Percentiles rank a stretch among this genome's conserved stretches.
Evolutionary conservation across 805 yeast species (phyloP).

Genomic region (Yarrowia porcina): DNA sequence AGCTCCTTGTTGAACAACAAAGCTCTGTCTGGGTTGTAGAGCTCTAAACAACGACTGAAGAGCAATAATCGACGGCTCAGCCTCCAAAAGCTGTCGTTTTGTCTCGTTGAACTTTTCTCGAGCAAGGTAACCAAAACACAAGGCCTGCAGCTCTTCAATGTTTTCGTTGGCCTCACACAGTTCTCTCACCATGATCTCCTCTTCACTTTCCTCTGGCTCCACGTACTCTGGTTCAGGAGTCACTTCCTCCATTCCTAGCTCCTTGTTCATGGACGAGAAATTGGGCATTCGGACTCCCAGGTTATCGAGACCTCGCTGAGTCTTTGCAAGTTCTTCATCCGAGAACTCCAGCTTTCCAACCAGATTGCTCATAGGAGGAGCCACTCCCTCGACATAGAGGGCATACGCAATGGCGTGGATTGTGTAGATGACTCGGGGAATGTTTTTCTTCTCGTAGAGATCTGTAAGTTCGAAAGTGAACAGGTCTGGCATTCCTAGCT

Average conservation of each 20-base stretch:
- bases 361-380: constrained; percentile 60
- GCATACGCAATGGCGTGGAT: constrained; percentile 82
- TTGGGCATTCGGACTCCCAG: constrained; percentile 72
- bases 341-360: constrained; percentile 62
- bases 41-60: background rate
- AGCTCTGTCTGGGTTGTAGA: background rate
- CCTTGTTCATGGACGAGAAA: constrained; percentile 54
- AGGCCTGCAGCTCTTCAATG: constrained; percentile 60
- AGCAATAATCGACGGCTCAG: background rate
- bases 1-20: background rate
- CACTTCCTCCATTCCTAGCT: constrained; percentile 39
- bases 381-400: constrained; percentile 53
- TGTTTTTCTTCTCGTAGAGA: constrained; percentile 82
- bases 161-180: constrained; percentile 35
- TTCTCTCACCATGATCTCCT: constrained; percentile 36
- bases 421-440: constrained; percentile 92
- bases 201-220: constrained; percentile 32
- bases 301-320: constrained; percentile 61
- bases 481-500: constrained; percentile 75
- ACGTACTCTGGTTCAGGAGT: constrained; percentile 7
- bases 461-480: constrained; percentile 91
- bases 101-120: constrained; percentile 39
- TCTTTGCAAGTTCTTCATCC: constrained; percentile 62
- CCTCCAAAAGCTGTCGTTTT: background rate
- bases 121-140: constrained; percentile 63